Evolutionary conservation across 305 asterid genomes (phyloP).

Genomic region (Fraxinus latifolia): DNA sequence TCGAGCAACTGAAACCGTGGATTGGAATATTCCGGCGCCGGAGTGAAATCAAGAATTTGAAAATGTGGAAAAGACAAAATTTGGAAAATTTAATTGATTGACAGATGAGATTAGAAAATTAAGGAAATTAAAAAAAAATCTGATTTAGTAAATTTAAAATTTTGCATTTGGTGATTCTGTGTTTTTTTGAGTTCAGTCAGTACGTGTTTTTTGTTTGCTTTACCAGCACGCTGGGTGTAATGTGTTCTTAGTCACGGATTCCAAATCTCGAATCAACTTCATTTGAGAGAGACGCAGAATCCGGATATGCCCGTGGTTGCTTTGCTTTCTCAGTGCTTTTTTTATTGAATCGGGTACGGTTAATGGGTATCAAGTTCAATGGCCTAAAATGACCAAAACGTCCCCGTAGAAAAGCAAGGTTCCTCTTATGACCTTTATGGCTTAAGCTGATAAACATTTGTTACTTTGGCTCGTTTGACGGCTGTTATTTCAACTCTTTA

Average conservation of each 20-base stretch:
- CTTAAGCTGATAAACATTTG: neutral
- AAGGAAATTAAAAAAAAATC: neutral
- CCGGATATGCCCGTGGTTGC: neutral
- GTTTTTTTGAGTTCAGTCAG: slow-evolving; percentile 17
- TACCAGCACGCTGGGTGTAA: slow-evolving; percentile 42
- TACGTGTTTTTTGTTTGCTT: slow-evolving; percentile 28
- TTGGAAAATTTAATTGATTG: neutral
- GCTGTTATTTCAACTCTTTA: too few relatives aligned
- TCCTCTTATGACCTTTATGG: neutral
- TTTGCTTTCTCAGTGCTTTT: neutral
- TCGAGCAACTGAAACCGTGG: neutral
- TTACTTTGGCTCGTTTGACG: neutral
- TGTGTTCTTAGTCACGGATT: slow-evolving; percentile 36
- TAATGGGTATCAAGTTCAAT: neutral
- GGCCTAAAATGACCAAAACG: neutral
- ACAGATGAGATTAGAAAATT: neutral
- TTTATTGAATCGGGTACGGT: neutral
- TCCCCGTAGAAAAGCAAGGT: neutral
- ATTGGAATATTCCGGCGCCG: neutral
- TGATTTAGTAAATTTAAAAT: neutral
- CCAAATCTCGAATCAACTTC: slow-evolving; percentile 34
- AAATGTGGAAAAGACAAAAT: neutral
- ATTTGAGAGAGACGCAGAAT: slow-evolving; percentile 7
- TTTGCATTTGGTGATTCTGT: slow-evolving; percentile 2
- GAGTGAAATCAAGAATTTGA: neutral